Base-by-base conservation (phyloP, 1,139 yeast genomes). In the Kodamaea alishanica region DNA sequence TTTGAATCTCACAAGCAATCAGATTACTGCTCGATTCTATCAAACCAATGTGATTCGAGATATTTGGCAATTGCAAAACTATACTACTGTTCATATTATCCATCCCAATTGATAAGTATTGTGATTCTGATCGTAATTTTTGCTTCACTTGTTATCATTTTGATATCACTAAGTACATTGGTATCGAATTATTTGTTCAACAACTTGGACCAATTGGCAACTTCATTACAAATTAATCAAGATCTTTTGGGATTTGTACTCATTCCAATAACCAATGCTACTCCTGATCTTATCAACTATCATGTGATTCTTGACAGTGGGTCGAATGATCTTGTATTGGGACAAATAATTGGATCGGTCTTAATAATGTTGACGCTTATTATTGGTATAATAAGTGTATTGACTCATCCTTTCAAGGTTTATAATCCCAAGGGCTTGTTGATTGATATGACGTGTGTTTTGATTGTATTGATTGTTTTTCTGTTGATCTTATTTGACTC, bases 401-500 rank as follows among this genome's bases (percentile, higher is more conserved):
- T 65, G 24, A 49, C 54, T 32, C 45, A 50, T 11, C 65, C 68
- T 2, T 58, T 60, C 34, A 42, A 45, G 22, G 53, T 65, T 2
- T 40, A 34, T 6, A 48, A 55, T 28, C 51, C 52, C 27, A 51
- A 50, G 26, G 42, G 49, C 11, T 38, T 67, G n/a, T 35, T 64
- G 11, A 42, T 58, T 22, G 73, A 68, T 40, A 55, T 67, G 39
- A 40, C 53, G 3, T 67, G 70, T 63, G 61, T 69, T 5, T 49
- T 65, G 10, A 38, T 40, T 23, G 58, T 75, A 11, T 57, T 77
- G 5, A 36, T 61, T 1, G 41, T 74, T 2, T 66, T 77, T 30
- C 57, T 71, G 39, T 56, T 56, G 38, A 71, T 79, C 35, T 49
- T 80, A 9, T 57, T 65, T 4, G 85, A 80, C 56, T 79, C 79